These are phyloP conservation scores for Triangularia setosa DNA, from an alignment of 2,329 filamentous ascomycete species.

Conservation along the genomic window DNA sequence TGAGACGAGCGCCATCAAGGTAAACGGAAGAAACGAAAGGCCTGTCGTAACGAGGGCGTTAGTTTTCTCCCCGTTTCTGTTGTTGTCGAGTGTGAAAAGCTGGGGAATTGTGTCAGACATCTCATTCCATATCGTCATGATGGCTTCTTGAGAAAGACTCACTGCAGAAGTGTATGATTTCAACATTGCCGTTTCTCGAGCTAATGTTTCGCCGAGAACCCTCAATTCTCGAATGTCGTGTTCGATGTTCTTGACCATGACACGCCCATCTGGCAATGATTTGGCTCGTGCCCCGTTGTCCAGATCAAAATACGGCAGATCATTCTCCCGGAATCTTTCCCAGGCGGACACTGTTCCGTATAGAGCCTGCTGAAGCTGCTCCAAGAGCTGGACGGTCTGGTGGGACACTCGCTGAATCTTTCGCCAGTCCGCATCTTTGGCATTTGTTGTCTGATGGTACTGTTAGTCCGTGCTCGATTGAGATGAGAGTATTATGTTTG, in stretches of 20 bases:
- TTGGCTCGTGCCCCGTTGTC: not conserved
- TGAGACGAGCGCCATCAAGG: conserved; percentile 7
- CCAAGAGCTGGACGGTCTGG: conserved; percentile 7
- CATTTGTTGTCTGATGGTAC: not conserved
- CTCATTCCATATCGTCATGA: too few species aligned
- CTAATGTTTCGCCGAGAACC: not conserved
- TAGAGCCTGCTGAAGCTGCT: conserved; percentile 11
- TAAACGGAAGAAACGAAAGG: conserved; percentile 10
- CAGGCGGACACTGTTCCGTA: conserved; percentile 9
- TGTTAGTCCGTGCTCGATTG: not conserved
- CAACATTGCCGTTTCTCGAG: not conserved
- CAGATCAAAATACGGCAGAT: conserved; percentile 16
- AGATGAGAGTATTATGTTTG: too few species aligned
- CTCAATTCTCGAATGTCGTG: conserved; percentile 11
- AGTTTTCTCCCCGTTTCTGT: not conserved
- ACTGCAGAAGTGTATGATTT: conserved; percentile 3
- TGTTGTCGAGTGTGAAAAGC: conserved; percentile 4
- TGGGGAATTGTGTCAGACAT: not conserved
- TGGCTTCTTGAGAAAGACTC: not conserved
- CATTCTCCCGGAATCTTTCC: conserved; percentile 13
- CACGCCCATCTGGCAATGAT: too few species aligned
- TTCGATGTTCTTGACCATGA: conserved; percentile 3
- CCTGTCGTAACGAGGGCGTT: conserved; percentile 6
- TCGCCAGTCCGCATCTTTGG: not conserved
- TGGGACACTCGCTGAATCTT: not conserved